These are phyloP conservation scores for Citrus maxima DNA, from an alignment of 345 rosid genomes.

Conservation along the genomic window DNA sequence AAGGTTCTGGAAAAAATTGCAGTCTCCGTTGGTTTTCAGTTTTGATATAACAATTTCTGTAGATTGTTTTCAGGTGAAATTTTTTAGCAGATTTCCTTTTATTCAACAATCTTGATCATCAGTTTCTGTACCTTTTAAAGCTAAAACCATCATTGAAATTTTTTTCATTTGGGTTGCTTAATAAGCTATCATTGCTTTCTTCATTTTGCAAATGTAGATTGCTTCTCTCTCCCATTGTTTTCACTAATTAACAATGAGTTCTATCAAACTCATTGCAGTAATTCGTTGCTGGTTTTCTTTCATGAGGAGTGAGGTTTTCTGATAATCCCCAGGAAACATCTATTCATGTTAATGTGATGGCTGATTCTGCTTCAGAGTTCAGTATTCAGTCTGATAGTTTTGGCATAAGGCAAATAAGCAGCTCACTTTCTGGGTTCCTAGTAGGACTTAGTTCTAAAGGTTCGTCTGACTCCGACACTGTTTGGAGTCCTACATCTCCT, in stretches of 20 bases:
- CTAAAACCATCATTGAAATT: not conserved
- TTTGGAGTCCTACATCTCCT: slow-evolving; percentile 60
- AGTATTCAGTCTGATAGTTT: slow-evolving; percentile 24
- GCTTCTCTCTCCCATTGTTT: not conserved
- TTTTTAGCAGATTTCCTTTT: not conserved
- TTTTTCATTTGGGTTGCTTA: slow-evolving; percentile 7
- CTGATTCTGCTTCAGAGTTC: slow-evolving; percentile 30
- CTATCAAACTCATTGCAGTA: slow-evolving; percentile 22
- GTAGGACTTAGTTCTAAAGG: slow-evolving; percentile 31
- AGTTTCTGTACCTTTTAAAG: not conserved
- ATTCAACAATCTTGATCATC: not conserved
- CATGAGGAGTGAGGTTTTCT: slow-evolving; percentile 15
- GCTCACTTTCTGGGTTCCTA: slow-evolving; percentile 37
- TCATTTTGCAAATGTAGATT: not conserved
- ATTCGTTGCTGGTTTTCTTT: slow-evolving; percentile 18
- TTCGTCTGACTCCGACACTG: slow-evolving; percentile 35
- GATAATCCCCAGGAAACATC: slow-evolving; percentile 15
- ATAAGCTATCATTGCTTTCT: not conserved
- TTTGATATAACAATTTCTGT: not conserved
- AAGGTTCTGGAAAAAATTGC: not conserved
- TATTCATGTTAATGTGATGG: slow-evolving; percentile 29
- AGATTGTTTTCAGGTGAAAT: not conserved
- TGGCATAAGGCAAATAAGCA: slow-evolving; percentile 31
- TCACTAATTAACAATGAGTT: not conserved
- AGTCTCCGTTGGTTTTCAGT: not conserved